Conservation (phyloP, 345 rosid genomes). For the Rubroshorea leprosula region DNA sequence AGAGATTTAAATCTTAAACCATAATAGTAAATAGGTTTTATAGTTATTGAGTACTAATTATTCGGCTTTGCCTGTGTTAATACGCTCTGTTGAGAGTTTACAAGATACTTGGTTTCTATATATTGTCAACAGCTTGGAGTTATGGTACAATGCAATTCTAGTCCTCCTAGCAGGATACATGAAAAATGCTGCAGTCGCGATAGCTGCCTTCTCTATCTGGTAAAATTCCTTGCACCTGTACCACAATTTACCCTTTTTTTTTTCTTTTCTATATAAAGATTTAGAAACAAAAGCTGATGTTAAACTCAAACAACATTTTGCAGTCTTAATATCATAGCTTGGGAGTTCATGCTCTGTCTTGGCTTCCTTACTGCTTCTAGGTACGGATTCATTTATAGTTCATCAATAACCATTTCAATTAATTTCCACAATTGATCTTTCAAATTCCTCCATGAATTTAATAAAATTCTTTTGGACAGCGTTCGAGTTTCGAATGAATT, state of each 20-base stretch:
- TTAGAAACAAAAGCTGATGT: neutral
- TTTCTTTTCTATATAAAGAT: neutral
- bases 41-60: neutral
- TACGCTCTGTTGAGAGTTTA: too few species aligned
- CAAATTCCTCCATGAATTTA: neutral
- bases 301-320: neutral
- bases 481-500: slow-evolving; percentile 59
- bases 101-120: too few species aligned
- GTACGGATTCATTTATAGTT: slow-evolving; percentile 18
- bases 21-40: too few species aligned
- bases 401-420: neutral
- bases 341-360: slow-evolving; percentile 44
- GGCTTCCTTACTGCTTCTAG: slow-evolving; percentile 54
- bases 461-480: slow-evolving; percentile 10
- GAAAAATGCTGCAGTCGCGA: slow-evolving; percentile 42
- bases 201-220: slow-evolving; percentile 84
- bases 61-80: neutral
- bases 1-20: neutral
- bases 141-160: slow-evolving; percentile 59
- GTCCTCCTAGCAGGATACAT: slow-evolving; percentile 63
- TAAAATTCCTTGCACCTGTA: slow-evolving; percentile 21
- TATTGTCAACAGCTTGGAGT: slow-evolving; percentile 42
- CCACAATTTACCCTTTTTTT: too few species aligned
- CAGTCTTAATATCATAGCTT: slow-evolving; percentile 22
- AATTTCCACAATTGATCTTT: neutral